Base-by-base conservation (phyloP, 2,329 filamentous ascomycete species). In the Aspergillus viridinutans region DNA sequence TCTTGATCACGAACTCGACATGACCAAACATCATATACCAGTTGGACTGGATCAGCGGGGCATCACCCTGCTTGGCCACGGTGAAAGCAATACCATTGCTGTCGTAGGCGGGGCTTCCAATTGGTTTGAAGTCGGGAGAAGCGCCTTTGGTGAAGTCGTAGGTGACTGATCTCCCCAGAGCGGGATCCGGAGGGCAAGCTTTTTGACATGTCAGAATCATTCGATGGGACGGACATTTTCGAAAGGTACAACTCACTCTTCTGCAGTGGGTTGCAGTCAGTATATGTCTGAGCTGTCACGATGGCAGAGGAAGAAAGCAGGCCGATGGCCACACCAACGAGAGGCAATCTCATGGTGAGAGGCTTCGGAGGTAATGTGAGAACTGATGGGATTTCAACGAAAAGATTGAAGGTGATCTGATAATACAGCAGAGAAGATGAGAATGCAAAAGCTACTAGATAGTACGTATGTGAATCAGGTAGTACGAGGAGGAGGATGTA, bases 21-120 rank as follows among this genome's bases (percentile, higher is more conserved):
- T 88, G 89, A 64, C 94, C 94, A 73, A 97, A 99, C 94, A 99
- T 97, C 78, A 99, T 96, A 81, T 97, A 97, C 84, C 96, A 97
- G 68, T 94, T 85, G 59, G 92, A 96, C 62, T 83, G 83, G 59
- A 99, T 84, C 72, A 93, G 89, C 0, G 94, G 94, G 3, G 91
- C 85, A 70, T 99, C 90, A 56, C 93, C 92, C 52, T 86, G 81
- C 69, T 86, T 79, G 53, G 85, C 76, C 53, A 99, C 87, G 26
- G 90, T 92, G 72, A 99, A 95, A 17, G 84, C 84, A 26, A 84
- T 92, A 58, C 94, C 94, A 70, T 92, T 83, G 56, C 80, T 80
- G 71, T 81, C 83, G 77, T 96, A 97, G 1, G 85, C 85, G 3
- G 90, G 86, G 20, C 80, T 81, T 53, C 90, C 85, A 61, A 85